These are phyloP conservation scores for Stygiomarasmius scandens DNA, from an alignment of 1,284 basidiomycete species.

Conservation along the genomic window DNA sequence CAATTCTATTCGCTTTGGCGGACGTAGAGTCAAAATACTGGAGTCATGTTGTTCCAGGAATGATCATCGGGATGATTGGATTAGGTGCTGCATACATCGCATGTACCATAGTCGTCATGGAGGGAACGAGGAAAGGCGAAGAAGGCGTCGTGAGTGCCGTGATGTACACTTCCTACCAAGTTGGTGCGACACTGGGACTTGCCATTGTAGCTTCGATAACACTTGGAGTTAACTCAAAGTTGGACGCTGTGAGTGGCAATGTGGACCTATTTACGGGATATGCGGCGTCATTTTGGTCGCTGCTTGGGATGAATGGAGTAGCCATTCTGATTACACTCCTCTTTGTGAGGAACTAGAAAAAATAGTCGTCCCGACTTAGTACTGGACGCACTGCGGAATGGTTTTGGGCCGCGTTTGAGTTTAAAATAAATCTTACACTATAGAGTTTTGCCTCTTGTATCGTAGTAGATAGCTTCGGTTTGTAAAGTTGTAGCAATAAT, in stretches of 20 bases:
- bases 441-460: too few species aligned
- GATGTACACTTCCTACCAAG: constrained; percentile 21
- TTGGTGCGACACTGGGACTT: constrained; percentile 20
- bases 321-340: constrained; percentile 14
- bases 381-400: too few species aligned
- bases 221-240: constrained; percentile 15
- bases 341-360: constrained; percentile 6
- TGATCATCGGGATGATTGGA: constrained; percentile 19
- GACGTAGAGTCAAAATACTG: constrained; percentile 19
- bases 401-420: too few species aligned
- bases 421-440: too few species aligned
- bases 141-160: constrained; percentile 22
- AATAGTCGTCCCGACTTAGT: too few species aligned
- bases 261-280: constrained; percentile 15
- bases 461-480: too few species aligned
- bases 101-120: constrained; percentile 20
- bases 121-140: constrained; percentile 14
- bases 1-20: constrained; percentile 20
- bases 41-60: constrained; percentile 20
- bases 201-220: constrained; percentile 19
- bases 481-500: too few species aligned
- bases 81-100: constrained; percentile 16
- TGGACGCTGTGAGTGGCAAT: background rate
- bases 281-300: constrained; percentile 20
- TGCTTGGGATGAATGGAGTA: constrained; percentile 17